These are phyloP conservation scores for Chaetoscypha palmicola DNA, from an alignment of 2,329 filamentous ascomycete genomes.

Conservation along the genomic window DNA sequence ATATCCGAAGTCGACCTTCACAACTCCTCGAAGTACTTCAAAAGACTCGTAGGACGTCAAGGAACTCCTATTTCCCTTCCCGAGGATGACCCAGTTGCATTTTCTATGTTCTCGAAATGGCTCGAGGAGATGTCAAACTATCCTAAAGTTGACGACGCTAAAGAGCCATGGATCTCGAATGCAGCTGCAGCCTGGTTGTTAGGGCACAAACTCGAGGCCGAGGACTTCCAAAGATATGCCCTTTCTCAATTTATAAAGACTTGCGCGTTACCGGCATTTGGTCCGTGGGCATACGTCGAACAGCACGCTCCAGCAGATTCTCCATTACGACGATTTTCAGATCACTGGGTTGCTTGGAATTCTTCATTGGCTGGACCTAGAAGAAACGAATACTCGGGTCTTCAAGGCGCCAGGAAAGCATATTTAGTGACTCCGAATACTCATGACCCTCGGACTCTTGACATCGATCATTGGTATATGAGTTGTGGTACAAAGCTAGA, in stretches of 20 bases:
- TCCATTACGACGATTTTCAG: conserved; percentile 5
- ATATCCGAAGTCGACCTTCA: neutral
- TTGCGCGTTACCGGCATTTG: conserved; percentile 2
- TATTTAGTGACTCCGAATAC: neutral
- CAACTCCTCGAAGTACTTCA: neutral
- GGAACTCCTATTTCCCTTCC: neutral
- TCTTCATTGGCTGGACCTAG: conserved; percentile 1
- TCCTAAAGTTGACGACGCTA: neutral
- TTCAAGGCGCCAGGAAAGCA: neutral
- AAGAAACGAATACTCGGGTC: conserved; percentile 4
- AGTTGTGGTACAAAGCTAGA: conserved; percentile 1
- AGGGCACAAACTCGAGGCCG: conserved; percentile 1
- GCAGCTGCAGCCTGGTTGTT: conserved; percentile 5
- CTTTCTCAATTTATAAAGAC: conserved; percentile 8
- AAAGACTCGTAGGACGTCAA: neutral
- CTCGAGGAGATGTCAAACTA: neutral
- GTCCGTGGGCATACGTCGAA: conserved; percentile 9
- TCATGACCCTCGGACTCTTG: conserved; percentile 5
- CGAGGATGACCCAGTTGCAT: neutral
- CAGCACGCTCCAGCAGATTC: neutral
- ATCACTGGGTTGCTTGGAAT: conserved; percentile 12
- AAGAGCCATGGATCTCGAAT: conserved; percentile 9
- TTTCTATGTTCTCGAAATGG: conserved; percentile 7
- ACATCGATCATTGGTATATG: conserved; percentile 8
- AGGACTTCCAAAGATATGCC: conserved; percentile 4